Conservation (phyloP, 192 early-diverging fungal species). For the Rhizophagus clarus region DNA sequence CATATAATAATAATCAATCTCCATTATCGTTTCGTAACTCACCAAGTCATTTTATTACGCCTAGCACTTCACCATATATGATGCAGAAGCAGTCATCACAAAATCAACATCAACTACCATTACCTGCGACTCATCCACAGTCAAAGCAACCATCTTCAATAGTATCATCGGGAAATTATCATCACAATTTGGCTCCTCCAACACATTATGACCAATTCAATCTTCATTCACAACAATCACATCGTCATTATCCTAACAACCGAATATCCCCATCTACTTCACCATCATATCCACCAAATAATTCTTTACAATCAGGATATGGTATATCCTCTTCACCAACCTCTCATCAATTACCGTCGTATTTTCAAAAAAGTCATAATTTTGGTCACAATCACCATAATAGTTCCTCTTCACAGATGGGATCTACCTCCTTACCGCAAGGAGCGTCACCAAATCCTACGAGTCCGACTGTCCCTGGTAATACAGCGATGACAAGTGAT, state of each 20-base stretch:
- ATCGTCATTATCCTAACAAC: background rate
- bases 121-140: conserved; percentile 4
- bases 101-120: conserved; percentile 1
- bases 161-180: conserved; percentile 8
- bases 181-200: background rate
- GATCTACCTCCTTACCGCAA: background rate
- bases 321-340: background rate
- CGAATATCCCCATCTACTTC: conserved; percentile 23
- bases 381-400: background rate
- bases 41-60: background rate
- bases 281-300: conserved; percentile 11
- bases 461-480: background rate
- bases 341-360: background rate
- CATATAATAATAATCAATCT: background rate
- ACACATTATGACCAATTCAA: conserved; percentile 3
- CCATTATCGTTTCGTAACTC: conserved; percentile 13
- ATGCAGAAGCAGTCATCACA: background rate
- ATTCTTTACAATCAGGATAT: background rate
- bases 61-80: conserved; percentile 12
- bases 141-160: background rate
- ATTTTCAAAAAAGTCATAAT: background rate
- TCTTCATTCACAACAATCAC: background rate
- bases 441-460: background rate
- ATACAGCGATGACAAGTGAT: background rate
- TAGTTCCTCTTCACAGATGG: background rate